phyloP scores from a whole-genome alignment of 2,329 filamentous ascomycete species.

The Stagonosporopsis chrysanthemi region DNA sequence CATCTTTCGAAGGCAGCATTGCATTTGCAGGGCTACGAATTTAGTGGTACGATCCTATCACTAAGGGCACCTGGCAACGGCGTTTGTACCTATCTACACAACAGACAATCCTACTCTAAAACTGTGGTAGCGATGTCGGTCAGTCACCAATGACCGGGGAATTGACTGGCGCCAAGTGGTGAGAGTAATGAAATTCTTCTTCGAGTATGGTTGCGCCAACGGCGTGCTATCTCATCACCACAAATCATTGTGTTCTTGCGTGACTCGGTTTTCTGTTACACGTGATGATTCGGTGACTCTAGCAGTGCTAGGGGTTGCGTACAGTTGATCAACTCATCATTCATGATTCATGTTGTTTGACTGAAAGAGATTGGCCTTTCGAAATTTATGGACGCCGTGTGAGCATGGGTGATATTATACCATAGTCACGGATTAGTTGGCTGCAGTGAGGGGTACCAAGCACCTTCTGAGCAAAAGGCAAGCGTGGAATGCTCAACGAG shows the following conservation, averaged over 20 bases:
- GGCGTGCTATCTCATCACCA: conserved; percentile 12
- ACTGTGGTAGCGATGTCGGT: not conserved
- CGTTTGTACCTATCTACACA: conserved; percentile 15
- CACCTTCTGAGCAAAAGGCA: no score
- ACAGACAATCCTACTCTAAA: conserved; percentile 8
- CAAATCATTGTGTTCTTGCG: not conserved
- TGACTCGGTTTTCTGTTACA: not conserved
- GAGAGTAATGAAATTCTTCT: conserved; percentile 2
- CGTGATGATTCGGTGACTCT: not conserved
- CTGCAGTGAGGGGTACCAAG: no score
- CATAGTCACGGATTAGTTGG: no score
- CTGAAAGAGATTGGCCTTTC: no score
- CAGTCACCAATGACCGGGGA: conserved; percentile 1
- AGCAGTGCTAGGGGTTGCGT: no score
- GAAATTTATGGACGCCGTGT: no score
- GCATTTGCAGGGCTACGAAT: not conserved
- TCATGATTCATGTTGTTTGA: no score
- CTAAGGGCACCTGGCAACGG: not conserved
- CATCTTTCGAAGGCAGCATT: conserved; percentile 10
- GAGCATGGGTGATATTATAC: no score
- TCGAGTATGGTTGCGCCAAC: conserved; percentile 3
- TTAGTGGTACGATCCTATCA: not conserved
- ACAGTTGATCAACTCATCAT: no score
- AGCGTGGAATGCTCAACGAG: no score
- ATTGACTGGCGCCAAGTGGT: conserved; percentile 5